phyloP scores from a whole-genome alignment of 2,329 filamentous ascomycete species.

The Cyphellophora attinorum region DNA sequence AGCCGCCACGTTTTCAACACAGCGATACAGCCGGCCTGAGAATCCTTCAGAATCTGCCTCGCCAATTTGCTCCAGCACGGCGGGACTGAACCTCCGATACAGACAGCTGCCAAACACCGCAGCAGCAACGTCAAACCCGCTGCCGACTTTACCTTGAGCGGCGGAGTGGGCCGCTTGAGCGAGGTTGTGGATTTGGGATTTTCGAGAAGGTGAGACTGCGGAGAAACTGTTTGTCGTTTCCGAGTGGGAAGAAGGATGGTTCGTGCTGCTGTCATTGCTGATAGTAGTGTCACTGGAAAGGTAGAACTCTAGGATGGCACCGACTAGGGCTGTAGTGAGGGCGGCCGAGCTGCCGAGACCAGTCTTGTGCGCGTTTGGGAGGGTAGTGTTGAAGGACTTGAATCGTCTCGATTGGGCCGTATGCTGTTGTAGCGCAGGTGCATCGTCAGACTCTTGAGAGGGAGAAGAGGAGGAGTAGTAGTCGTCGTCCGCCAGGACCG shows the following conservation, averaged over 20 bases:
- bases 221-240: too few species aligned
- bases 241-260: constrained; percentile 15
- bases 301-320: constrained; percentile 58
- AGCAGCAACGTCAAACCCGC: constrained; percentile 87
- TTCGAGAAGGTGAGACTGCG: too few species aligned
- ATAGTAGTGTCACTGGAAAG: too few species aligned
- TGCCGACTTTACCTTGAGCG: constrained; percentile 92
- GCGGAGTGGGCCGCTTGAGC: constrained; percentile 90
- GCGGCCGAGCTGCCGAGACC: constrained; percentile 91
- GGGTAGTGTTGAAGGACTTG: constrained; percentile 64
- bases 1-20: constrained; percentile 53
- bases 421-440: constrained; percentile 14
- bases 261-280: constrained; percentile 5
- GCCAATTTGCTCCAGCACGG: constrained; percentile 57
- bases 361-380: constrained; percentile 82
- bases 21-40: constrained; percentile 49
- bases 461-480: constrained; percentile 73
- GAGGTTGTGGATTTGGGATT: constrained; percentile 66
- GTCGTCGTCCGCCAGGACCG: constrained; percentile 87
- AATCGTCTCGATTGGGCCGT: constrained; percentile 42
- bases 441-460: constrained; percentile 8
- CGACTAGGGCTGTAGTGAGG: constrained; percentile 78
- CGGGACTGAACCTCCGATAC: constrained; percentile 86
- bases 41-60: constrained; percentile 61
- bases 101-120: constrained; percentile 86